Base-by-base conservation (phyloP, 2,329 filamentous ascomycete species). In the Apiospora phragmitis region DNA sequence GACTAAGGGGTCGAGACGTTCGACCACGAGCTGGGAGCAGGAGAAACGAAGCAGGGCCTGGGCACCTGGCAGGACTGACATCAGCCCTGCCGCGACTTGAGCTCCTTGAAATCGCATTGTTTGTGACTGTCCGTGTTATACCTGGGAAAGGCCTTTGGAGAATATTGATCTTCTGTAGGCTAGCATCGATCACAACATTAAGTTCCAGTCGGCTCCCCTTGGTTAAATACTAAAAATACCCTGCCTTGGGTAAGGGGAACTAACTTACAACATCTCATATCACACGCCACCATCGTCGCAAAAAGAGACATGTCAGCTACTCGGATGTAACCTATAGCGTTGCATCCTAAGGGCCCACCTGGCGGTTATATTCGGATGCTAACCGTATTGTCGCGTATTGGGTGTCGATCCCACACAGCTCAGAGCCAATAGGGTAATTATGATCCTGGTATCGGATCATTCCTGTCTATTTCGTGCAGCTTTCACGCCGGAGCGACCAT, bases 11-110 rank as follows among this genome's bases (percentile, higher is more conserved):
- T 79, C 77, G 67, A 78, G 73, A 26, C 78, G 77, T 71, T 81
- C 78, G 70, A 81, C 77, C 62, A 77, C 78, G 69, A 81, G 77
- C 73, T 80, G 78, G 18, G 79, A 80, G 75, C 79, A 81, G 42
- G 77, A 78, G 70, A 80, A 81, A 47, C 79, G 79, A 76, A 81
- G 80, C 74, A 80, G 55, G 21, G 55, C 55, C 18, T 62, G 55
- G 9, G 55, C 55, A 6, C 29, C 55, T 6, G 55, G 55, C 32
- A 62, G 32, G 32, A n/a, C 32, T 7, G 55, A 62, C 55, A 38
- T 12, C 18, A 62, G 55, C 55, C 55, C 55, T 38, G 32, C 55
- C 18, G 4, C 55, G 14, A 62, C 3, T 12, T 62, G 55, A n/a
- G 55, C 18, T n/a, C 18, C 32, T 6, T 62, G 32, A 2, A 62